Percentiles rank a stretch among this genome's conserved stretches.
These are phyloP conservation scores for Didymella segeticola DNA, from an alignment of 2,329 filamentous ascomycete genomes.

Conservation along the genomic window DNA sequence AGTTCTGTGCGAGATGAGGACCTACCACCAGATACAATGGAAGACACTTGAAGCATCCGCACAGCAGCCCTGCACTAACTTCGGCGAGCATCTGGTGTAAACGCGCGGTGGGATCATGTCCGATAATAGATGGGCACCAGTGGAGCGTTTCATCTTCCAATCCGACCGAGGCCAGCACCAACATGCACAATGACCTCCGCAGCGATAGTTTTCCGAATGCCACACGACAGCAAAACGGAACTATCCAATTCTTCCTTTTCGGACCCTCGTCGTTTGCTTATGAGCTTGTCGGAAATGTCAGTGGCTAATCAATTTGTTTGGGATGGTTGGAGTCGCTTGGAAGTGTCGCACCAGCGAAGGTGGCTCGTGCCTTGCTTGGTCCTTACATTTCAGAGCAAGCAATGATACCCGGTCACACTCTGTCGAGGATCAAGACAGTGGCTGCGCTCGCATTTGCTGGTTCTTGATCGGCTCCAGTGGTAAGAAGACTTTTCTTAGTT, in stretches of 20 bases:
- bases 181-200: background rate
- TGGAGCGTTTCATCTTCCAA: conserved; percentile 6
- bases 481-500: too few relatives aligned
- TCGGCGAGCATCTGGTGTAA: background rate
- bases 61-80: background rate
- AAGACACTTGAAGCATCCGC: conserved; percentile 19
- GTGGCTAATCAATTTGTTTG: conserved; percentile 27
- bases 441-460: background rate
- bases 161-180: background rate
- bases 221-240: background rate
- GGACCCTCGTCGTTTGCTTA: background rate
- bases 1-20: conserved; percentile 24
- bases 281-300: conserved; percentile 30
- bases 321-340: conserved; percentile 1
- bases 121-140: background rate
- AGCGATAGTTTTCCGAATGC: background rate
- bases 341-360: conserved; percentile 25
- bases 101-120: background rate
- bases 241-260: background rate
- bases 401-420: conserved; percentile 6
- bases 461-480: background rate
- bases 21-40: conserved; percentile 45
- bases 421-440: background rate
- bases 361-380: conserved; percentile 32
- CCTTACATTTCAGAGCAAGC: conserved; percentile 28